Base-by-base conservation (phyloP, 2,329 filamentous ascomycete genomes). In the Tolypocladium inflatum region DNA sequence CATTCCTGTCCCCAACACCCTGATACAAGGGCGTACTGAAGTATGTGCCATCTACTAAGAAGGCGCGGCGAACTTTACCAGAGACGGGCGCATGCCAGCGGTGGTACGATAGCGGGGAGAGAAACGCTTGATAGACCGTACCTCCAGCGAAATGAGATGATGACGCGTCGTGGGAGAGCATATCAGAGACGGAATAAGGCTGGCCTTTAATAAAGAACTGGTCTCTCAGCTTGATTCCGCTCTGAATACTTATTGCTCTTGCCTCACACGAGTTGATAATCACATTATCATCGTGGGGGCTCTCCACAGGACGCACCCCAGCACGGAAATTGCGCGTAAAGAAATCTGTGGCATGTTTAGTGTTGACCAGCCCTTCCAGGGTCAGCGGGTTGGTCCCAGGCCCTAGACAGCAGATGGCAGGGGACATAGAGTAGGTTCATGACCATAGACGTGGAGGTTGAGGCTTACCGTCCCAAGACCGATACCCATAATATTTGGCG, bases 11-110 rank as follows among this genome's bases (percentile, higher is more conserved):
- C 41, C 73, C 63, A 35, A 65, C 54, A 15, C 66, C 71, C 51
- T 76, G 70, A 39, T 70, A 74, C 2, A 78, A 69, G 53, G 76
- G 76, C 68, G 87, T 85, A 21, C 82, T 84, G 64, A 85, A 90
- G 70, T 89, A 90, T 0, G 86, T 87, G 2, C 87, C 87, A 26
- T 84, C 78, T 5, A 81, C 68, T 0, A 85, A 76, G 58, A 80
- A 84, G 0, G 80, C 79, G 56, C 82, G 81, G 52, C 76, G 74
- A 17, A 90, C 72, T 7, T 68, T 84, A 0, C 87, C 87, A 4
- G 75, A 79, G 0, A 90, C 79, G n/a, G 87, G 87, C 0, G 82
- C 70, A 70, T 90, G 86, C 87, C 87, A 90, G 30, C 87, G 79
- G 69, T 90, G 87, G 68, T 90, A 90, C 48, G 80, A 85, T 55